A percentile compares a stretch with the other conserved stretches of the same genome.
These are phyloP conservation scores for Aspergillus brunneoviolaceus DNA, from an alignment of 2,329 filamentous ascomycete genomes.

Conservation along the genomic window DNA sequence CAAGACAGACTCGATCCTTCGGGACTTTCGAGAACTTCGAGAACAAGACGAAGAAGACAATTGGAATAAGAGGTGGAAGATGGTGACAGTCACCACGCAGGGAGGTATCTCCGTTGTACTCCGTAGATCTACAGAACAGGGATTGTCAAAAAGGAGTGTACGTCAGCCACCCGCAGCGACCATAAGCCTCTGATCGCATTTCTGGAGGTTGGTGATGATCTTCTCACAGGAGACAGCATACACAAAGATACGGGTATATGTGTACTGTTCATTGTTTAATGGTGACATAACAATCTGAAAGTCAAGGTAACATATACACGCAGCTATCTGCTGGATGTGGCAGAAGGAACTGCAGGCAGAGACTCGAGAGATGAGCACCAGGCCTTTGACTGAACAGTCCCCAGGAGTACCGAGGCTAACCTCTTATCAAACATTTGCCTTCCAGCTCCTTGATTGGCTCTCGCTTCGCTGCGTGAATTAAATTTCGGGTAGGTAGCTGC, in stretches of 20 bases:
- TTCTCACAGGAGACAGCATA: background rate
- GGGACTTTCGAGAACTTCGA: background rate
- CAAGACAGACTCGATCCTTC: background rate
- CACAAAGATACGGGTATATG: background rate
- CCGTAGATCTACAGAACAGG: background rate
- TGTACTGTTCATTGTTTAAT: background rate
- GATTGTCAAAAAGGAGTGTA: background rate
- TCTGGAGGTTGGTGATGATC: background rate
- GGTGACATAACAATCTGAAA: background rate
- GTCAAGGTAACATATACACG: background rate
- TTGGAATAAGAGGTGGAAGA: background rate
- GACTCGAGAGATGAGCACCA: background rate
- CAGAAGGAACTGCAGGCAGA: background rate
- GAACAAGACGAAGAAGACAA: background rate
- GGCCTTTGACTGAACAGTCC: background rate
- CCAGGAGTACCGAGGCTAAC: background rate
- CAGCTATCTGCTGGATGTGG: background rate
- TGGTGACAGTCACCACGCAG: background rate
- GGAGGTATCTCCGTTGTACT: background rate
- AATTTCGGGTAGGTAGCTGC: background rate
- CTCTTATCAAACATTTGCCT: background rate
- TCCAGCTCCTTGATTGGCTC: background rate
- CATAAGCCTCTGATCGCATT: background rate
- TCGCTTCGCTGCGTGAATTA: background rate
- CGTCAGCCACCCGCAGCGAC: background rate